A percentile compares a stretch with the other conserved stretches of the same genome.
phyloP scores from a whole-genome alignment of 495 filamentous ascomycete genomes.

The Jackrogersella minutella region DNA sequence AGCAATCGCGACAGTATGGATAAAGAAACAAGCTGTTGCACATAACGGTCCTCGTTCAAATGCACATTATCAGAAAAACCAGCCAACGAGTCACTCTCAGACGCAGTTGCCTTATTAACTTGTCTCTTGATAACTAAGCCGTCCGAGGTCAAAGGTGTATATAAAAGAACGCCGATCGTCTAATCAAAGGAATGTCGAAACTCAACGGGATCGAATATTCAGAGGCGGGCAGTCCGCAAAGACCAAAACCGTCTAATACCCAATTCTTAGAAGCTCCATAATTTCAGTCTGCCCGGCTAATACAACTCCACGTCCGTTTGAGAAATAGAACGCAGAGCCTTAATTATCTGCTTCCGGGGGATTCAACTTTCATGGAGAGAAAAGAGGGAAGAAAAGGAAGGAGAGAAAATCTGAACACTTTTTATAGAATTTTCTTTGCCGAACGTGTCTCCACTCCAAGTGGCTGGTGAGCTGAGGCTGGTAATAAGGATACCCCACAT shows the following conservation, averaged over 20 bases:
- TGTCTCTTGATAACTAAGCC: too few relatives aligned
- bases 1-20: too few relatives aligned
- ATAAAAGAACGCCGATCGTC: too few relatives aligned
- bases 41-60: too few relatives aligned
- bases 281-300: slow-evolving; percentile 58
- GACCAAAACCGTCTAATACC: slow-evolving; percentile 47
- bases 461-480: slow-evolving; percentile 19
- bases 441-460: slow-evolving; percentile 14
- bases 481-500: not conserved
- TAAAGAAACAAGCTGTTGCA: too few relatives aligned
- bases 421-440: too few relatives aligned
- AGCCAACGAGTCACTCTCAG: too few relatives aligned
- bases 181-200: slow-evolving; percentile 52
- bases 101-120: not conserved
- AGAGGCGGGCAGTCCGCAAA: slow-evolving; percentile 40
- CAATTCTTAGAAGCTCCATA: slow-evolving; percentile 61
- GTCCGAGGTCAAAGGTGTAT: too few relatives aligned
- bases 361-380: slow-evolving; percentile 55
- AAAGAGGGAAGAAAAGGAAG: slow-evolving; percentile 42
- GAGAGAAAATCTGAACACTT: too few relatives aligned
- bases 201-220: slow-evolving; percentile 61
- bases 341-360: slow-evolving; percentile 50
- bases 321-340: slow-evolving; percentile 49
- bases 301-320: slow-evolving; percentile 54
- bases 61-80: too few relatives aligned